Base-by-base conservation (phyloP, 352 stramenopile genomes). In the Phytophthora meadii region DNA sequence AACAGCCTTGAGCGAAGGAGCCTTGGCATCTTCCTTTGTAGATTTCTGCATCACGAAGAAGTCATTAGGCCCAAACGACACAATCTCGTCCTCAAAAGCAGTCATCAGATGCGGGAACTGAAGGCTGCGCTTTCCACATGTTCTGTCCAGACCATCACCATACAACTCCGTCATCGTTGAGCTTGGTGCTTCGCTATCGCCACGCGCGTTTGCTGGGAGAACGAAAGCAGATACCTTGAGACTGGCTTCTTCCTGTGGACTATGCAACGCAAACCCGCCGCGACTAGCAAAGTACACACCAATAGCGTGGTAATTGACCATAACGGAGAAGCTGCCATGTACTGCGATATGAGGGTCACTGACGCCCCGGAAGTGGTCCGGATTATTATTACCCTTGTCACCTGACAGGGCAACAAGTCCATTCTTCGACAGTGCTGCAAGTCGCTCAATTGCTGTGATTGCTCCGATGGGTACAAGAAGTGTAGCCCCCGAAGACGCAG, bases 301-400 rank as follows among this genome's bases (percentile, higher is more conserved):
- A 58, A 98, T 96, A 4, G 92, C 92, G 66, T 98, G 94, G 70
- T 98, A 98, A 65, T 98, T 98, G 22, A 98, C 89, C 88, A 96
- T 99, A 50, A 99, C 85, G 2, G 89, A 98, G 66, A 99, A 98
- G 34, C 87, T 97, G 9, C 96, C 96, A 64, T 99, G 96, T 19
- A 99, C 86, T 0, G 96, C 95, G 34, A 99, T 98, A 68, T 98
- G 94, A 14, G 96, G 95, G 70, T 99, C 95, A 50, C 79, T 88
- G 15, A 97, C 65, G 5, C 90, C 92, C 19, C 81, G 67, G 61
- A 98, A 98, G 63, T 98, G 93, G 37, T 98, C 92, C 0, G 89
- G 88, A 57, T 97, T 94, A 70, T 94, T 98, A 68, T 97, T 97
- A 9, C 93, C 95, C 59, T 98, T 98, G 68, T 98, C 95, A 2